Percentiles rank a stretch among this genome's conserved stretches.
phyloP scores from a whole-genome alignment of 2,329 filamentous ascomycete genomes.

The Sporothrix euskadiensis region DNA sequence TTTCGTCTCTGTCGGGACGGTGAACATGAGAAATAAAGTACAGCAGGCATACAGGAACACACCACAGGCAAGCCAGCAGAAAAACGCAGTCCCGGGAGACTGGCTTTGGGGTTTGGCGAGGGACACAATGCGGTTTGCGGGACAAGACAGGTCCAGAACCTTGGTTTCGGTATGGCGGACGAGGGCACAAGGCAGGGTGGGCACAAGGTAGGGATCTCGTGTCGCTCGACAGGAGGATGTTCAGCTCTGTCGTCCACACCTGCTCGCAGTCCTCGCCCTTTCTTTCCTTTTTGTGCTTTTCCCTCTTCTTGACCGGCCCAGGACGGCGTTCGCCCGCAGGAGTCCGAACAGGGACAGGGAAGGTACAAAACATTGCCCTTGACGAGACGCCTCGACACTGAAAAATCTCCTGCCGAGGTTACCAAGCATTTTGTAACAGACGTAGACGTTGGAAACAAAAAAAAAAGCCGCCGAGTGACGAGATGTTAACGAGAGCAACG shows the following conservation, averaged over 20 bases:
- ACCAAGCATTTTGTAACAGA: slow-evolving; percentile 13
- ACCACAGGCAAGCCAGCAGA: not conserved
- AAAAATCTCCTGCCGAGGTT: not conserved
- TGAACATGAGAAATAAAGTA: not conserved
- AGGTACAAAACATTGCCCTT: too few relatives aligned
- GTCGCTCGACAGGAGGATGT: not conserved
- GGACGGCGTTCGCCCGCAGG: not conserved
- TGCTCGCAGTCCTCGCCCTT: not conserved
- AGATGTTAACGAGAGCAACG: not conserved
- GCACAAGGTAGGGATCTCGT: not conserved
- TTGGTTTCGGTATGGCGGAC: slow-evolving; percentile 17
- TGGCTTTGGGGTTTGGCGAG: not conserved
- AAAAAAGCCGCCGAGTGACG: too few relatives aligned
- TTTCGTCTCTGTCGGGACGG: not conserved
- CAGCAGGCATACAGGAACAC: too few relatives aligned
- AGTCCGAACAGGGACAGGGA: not conserved
- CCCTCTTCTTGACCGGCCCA: not conserved
- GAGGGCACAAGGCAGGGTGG: not conserved
- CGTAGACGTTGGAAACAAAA: too few relatives aligned
- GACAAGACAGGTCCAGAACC: slow-evolving; percentile 20
- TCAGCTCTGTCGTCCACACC: not conserved
- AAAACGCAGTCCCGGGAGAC: slow-evolving; percentile 4
- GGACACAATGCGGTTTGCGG: not conserved
- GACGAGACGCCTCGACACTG: not conserved
- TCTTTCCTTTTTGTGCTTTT: not conserved